Percentiles rank a stretch among this genome's conserved stretches.
Conservation (phyloP, 108 stramenopile species). For the Pseudonitzschia multiseries region DNA sequence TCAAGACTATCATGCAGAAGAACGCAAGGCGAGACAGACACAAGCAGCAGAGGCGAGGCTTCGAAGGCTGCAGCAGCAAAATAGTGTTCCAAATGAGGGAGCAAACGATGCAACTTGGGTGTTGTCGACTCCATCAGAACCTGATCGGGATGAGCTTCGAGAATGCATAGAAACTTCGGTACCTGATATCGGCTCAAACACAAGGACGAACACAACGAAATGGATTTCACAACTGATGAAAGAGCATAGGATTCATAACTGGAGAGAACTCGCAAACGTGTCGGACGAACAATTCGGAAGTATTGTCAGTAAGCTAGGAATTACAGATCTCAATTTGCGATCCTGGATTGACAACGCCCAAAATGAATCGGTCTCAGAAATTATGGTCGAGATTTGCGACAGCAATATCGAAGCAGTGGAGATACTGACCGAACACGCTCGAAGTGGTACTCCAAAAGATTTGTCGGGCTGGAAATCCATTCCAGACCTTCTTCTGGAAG, state of each 20-base stretch:
- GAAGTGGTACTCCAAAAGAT: constrained; percentile 72
- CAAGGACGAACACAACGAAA: neutral
- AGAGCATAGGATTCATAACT: constrained; percentile 51
- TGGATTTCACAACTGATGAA: constrained; percentile 31
- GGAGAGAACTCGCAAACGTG: constrained; percentile 67
- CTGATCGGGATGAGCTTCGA: constrained; percentile 68
- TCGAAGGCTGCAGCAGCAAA: constrained; percentile 7
- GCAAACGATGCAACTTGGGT: constrained; percentile 35
- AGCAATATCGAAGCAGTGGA: constrained; percentile 61
- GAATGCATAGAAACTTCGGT: constrained; percentile 55
- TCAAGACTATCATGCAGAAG: constrained; percentile 36
- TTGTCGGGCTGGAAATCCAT: constrained; percentile 58
- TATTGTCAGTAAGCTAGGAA: constrained; percentile 17
- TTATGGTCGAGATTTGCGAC: constrained; percentile 84
- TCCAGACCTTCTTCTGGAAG: constrained; percentile 27
- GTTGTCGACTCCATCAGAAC: constrained; percentile 64
- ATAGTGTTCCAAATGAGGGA: neutral
- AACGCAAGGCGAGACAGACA: constrained; percentile 41
- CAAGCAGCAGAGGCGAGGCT: constrained; percentile 52
- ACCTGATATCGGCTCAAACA: neutral
- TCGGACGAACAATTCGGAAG: constrained; percentile 37
- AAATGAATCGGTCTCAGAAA: constrained; percentile 65
- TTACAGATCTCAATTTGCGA: constrained; percentile 35
- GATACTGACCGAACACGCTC: constrained; percentile 47
- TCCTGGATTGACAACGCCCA: constrained; percentile 74